These are phyloP conservation scores for Spinacia oleracea DNA, from an alignment of 179 eudicot genomes.

Conservation along the genomic window DNA sequence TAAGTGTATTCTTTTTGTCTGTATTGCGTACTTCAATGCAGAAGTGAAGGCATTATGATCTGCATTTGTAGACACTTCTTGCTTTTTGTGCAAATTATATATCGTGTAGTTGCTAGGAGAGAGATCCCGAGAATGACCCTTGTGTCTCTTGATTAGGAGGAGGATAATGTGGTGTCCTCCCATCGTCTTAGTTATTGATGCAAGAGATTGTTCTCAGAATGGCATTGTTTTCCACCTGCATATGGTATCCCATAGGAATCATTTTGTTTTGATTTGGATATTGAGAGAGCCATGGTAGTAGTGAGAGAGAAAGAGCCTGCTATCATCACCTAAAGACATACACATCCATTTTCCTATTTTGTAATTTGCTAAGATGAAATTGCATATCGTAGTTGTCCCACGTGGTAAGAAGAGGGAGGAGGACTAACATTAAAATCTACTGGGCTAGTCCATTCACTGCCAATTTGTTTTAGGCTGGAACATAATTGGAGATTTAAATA, in stretches of 20 bases:
- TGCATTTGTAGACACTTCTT: too few relatives aligned
- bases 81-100: too few relatives aligned
- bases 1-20: background rate
- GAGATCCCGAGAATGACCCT: too few relatives aligned
- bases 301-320: background rate
- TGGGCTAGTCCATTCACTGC: background rate
- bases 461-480: background rate
- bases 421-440: background rate
- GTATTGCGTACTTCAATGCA: background rate
- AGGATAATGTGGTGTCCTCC: background rate
- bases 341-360: background rate
- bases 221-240: background rate
- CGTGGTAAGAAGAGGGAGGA: background rate
- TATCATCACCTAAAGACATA: background rate
- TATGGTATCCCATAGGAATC: background rate
- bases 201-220: background rate
- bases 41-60: too few relatives aligned
- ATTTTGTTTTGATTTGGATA: background rate
- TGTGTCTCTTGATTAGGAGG: background rate
- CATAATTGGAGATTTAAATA: background rate
- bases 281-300: background rate
- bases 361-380: background rate
- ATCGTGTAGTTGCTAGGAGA: too few relatives aligned
- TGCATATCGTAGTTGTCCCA: background rate
- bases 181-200: background rate